Percentiles rank a stretch among this genome's conserved stretches.
These are phyloP conservation scores for Ephemerocybe angulata DNA, from an alignment of 768 basidiomycete species.

Conservation along the genomic window DNA sequence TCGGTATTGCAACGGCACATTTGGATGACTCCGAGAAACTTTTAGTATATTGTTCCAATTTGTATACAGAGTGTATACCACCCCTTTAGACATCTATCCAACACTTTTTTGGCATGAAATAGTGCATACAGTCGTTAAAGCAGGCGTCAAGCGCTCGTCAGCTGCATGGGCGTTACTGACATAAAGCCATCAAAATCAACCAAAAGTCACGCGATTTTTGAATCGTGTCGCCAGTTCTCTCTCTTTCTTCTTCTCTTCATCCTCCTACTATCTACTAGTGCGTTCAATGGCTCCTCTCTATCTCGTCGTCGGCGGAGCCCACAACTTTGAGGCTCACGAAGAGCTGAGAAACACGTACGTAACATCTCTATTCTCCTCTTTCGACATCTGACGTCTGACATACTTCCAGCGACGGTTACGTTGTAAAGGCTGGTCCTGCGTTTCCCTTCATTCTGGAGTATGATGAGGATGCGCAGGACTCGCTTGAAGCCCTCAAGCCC, in stretches of 20 bases:
- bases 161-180: neutral
- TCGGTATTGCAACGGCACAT: too few relatives aligned
- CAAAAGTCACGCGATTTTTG: neutral
- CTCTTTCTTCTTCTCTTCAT: neutral
- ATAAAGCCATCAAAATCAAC: neutral
- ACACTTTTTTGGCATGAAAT: neutral
- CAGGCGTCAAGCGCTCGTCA: neutral
- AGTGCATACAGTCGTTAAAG: neutral
- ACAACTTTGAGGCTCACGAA: neutral
- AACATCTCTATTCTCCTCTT: neutral
- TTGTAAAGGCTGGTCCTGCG: too few relatives aligned
- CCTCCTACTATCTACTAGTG: neutral
- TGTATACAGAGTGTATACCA: too few relatives aligned
- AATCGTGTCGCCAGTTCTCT: neutral
- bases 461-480: neutral
- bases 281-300: neutral
- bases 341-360: neutral
- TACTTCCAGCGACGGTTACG: too few relatives aligned
- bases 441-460: neutral
- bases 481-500: neutral
- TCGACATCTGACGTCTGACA: too few relatives aligned
- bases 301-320: neutral
- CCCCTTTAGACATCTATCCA: neutral
- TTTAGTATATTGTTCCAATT: too few relatives aligned
- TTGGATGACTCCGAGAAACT: too few relatives aligned